Evolutionary conservation across 306 rosid genomes (phyloP).

Genomic region (Trifolium subterraneum): DNA sequence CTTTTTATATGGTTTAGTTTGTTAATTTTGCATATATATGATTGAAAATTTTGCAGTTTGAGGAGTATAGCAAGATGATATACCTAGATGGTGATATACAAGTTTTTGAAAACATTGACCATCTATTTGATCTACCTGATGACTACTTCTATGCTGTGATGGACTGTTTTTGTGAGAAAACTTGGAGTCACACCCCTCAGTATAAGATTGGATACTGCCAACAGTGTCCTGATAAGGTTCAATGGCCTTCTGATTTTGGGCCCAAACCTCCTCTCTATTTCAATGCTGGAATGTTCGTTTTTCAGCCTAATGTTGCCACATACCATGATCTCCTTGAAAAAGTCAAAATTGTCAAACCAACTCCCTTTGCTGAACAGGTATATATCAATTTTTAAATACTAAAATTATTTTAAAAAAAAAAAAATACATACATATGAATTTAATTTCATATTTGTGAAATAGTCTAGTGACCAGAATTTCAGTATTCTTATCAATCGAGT

Average conservation of each 20-base stretch:
- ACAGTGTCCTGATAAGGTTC: constrained; percentile 71
- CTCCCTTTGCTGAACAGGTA: constrained; percentile 87
- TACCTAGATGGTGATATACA: constrained; percentile 83
- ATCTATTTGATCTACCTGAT: constrained; percentile 63
- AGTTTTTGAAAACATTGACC: constrained; percentile 73
- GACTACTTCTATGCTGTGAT: constrained; percentile 68
- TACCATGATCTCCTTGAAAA: constrained; percentile 60
- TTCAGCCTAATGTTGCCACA: constrained; percentile 55
- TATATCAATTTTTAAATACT: neutral
- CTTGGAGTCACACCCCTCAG: constrained; percentile 72
- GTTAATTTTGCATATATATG: too few relatives aligned
- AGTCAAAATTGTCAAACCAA: constrained; percentile 53
- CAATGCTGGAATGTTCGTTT: constrained; percentile 87
- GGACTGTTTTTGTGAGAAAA: constrained; percentile 86
- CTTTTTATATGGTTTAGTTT: too few relatives aligned
- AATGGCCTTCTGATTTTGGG: constrained; percentile 64
- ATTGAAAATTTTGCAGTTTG: constrained; percentile 55
- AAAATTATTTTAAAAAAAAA: too few relatives aligned
- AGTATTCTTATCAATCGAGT: too few relatives aligned
- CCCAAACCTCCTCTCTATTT: constrained; percentile 78
- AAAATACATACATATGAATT: too few relatives aligned
- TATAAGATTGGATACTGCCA: constrained; percentile 71
- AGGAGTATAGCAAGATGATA: constrained; percentile 80
- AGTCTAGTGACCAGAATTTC: neutral
- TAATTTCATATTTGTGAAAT: too few relatives aligned